Base-by-base conservation (phyloP, 805 yeast species). In the Saturnispora galanensis region DNA sequence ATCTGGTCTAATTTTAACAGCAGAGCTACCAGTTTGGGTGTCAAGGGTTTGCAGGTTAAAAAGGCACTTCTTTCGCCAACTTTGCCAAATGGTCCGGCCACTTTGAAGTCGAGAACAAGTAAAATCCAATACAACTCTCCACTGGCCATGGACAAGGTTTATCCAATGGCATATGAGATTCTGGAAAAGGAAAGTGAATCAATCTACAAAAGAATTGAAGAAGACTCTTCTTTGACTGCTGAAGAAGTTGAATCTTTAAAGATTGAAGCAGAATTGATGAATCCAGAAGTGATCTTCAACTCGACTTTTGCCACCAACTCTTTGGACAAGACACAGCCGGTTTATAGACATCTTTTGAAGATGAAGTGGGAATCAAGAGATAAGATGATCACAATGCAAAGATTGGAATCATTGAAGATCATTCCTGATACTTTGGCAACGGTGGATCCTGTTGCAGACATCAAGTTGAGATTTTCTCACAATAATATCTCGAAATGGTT, bases 381-480 rank as follows among this genome's bases (percentile, higher is more conserved):
- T 37, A 76, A 77, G 63, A 83, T 87, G 85, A 59, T 86, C 42
- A 68, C 81, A 43, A 86, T 93, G 93, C 97, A 93, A 67, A 79
- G 97, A 68, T 65, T 93, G 44, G 98, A 93, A 66, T 79, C 83
- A 46, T 67, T 87, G 53, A 74, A 74, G 36, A 86, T 86, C 36
- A 84, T 93, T 47, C 98, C 98, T 12, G 98, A 93, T 60, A 89
- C 97, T 3, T 60, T 93, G 62, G 93, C 97, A 26, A 88, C 97
- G 2, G 64, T 93, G 46, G 80, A 74, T 9, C 97, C 97, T 15
- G 66, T 71, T 50, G 90, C 77, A 13, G 87, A 84, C 42, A 84
- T 90, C 5, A 70, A 75, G 38, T 57, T 93, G 38, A 79, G 78
- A 64, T 89, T 89, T 58, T 81, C 88, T 5, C 78, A 77, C 50